Evolutionary conservation across 257 asterid genomes (phyloP).

Genomic region (Euphrasia confusa): DNA sequence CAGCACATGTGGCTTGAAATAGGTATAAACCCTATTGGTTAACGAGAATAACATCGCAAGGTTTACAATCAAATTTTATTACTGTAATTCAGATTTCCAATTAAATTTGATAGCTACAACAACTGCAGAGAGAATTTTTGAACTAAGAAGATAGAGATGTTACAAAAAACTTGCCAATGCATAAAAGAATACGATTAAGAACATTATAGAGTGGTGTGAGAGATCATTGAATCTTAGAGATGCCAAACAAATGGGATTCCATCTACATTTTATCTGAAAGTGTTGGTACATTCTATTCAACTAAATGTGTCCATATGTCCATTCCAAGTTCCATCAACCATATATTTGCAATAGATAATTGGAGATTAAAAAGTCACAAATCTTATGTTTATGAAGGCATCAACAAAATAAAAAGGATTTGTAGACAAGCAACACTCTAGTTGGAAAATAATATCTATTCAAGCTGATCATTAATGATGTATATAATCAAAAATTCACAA

Average conservation of each 20-base stretch:
- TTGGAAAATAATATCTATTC: neutral
- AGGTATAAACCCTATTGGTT: neutral
- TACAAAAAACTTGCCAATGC: neutral
- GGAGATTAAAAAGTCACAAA: neutral
- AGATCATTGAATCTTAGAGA: conserved; percentile 6
- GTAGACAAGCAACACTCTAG: conserved; percentile 11
- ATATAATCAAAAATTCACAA: conserved; percentile 3
- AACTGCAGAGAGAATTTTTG: neutral
- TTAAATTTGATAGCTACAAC: no score
- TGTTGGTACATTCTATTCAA: neutral
- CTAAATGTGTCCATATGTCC: neutral
- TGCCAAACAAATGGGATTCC: conserved; percentile 13
- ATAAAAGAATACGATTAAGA: neutral
- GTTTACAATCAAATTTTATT: no score
- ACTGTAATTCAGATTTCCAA: no score
- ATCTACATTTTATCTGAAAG: conserved; percentile 13
- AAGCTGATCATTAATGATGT: conserved; percentile 9
- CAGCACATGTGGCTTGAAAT: neutral
- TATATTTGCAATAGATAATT: neutral
- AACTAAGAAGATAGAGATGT: neutral
- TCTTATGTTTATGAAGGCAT: conserved; percentile 1
- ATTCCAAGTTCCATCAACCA: conserved; percentile 18
- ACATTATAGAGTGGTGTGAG: neutral
- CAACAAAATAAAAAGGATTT: conserved; percentile 2
- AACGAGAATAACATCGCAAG: conserved; percentile 7